phyloP scores from a whole-genome alignment of 176 grass and related monocot genomes.

The Eleusine coracana region DNA sequence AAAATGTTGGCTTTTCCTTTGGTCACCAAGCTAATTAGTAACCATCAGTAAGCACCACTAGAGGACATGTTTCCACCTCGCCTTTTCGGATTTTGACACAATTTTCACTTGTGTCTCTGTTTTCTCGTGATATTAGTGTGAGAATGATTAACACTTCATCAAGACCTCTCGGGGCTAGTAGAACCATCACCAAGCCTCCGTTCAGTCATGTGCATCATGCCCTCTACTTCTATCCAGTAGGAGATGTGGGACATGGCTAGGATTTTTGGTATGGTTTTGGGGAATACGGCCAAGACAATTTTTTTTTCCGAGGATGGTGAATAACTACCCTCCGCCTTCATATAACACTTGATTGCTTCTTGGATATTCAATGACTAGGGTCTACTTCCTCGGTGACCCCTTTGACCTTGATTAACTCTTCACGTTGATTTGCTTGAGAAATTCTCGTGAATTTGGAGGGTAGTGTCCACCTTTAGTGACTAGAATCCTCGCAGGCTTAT shows the following conservation, averaged over 20 bases:
- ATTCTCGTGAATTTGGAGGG: too few relatives aligned
- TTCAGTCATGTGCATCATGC: background rate
- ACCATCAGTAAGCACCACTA: background rate
- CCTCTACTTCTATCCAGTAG: background rate
- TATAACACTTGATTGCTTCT: background rate
- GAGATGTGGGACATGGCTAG: background rate
- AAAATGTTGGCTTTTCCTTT: too few relatives aligned
- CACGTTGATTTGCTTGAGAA: too few relatives aligned
- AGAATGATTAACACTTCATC: background rate
- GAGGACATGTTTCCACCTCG: background rate
- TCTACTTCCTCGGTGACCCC: too few relatives aligned
- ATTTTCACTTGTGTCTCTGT: background rate
- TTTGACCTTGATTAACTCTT: too few relatives aligned
- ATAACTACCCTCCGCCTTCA: background rate
- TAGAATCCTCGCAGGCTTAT: too few relatives aligned
- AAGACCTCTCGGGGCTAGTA: background rate
- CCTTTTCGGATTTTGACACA: too few relatives aligned
- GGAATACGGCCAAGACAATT: background rate
- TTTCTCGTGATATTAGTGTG: background rate
- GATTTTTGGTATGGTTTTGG: background rate
- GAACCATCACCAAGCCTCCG: background rate
- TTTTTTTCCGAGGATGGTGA: constrained; percentile 12
- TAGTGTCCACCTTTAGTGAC: too few relatives aligned
- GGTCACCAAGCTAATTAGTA: background rate
- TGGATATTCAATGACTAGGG: background rate